Evolutionary conservation across 1,139 yeast species (phyloP), one percentile per base, ranked within the genome.

Genomic region (Saccharomyces hybrid): DNA sequence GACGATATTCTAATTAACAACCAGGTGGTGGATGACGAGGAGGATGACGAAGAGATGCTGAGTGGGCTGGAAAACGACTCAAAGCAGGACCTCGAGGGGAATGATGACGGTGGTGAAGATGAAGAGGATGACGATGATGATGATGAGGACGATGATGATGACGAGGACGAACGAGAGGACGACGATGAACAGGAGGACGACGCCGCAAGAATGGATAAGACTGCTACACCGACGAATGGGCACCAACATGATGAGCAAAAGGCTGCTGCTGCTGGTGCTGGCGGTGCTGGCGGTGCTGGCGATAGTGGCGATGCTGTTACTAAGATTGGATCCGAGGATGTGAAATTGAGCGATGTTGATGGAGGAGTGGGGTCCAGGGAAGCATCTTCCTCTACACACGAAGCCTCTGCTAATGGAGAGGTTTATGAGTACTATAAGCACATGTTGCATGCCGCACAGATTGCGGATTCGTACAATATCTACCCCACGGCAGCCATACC

Each of bases 401-500:
- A 52, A 14, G 42, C 34, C n/a, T 53, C 56, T 2, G 58, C 55
- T 1, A 61, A 57, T 7, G 63, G 58, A 4, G 61, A 67, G 34
- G 57, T 68, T 1, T 65, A 66, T 52, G 60, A 64, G n/a, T 69
- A 68, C 51, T 73, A 83, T 52, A 73, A 73, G 47, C 71, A 72
- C 41, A 67, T 80, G 26, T 70, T 73, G 2, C 65, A 70, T 41
- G 76, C 76, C 48, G 81, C 85, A 1, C 69, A 70, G 51, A 51
- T 69, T 1, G 81, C 86, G 0, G 73, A 75, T 1, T 71, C 74
- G 2, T 82, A 81, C 58, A 87, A 82, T 53, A 80, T 85, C 1
- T 71, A 76, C 38, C 93, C 95, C 1, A 76, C 82, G 3, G 88
- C 84, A 25, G 90, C 91, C 5, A 82, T 86, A 7, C 91, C 91